phyloP scores from a whole-genome alignment of 805 yeast species.

The Zygosaccharomyces bailii region DNA sequence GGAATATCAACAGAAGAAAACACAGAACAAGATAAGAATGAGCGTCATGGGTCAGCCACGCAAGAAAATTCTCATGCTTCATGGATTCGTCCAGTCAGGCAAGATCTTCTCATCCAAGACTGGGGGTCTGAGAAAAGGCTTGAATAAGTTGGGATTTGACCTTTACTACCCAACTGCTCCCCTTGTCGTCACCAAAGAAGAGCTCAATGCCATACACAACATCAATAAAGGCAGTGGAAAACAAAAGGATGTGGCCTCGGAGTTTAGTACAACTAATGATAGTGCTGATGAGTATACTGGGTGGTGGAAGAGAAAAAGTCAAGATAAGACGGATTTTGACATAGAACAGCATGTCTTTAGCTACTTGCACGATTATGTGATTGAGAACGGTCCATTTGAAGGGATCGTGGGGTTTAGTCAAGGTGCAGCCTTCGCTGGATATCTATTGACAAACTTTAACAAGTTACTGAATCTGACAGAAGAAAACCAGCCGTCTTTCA shows the following conservation, averaged over 20 bases:
- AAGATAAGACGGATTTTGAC: constrained; percentile 36
- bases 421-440: constrained; percentile 80
- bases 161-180: constrained; percentile 77
- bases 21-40: neutral
- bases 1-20: neutral
- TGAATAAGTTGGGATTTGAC: constrained; percentile 58
- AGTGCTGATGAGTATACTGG: constrained; percentile 40
- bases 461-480: constrained; percentile 38
- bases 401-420: constrained; percentile 91
- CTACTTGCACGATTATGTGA: constrained; percentile 43
- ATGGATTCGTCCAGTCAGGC: constrained; percentile 87
- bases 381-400: constrained; percentile 66
- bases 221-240: neutral
- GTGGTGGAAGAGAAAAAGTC: constrained; percentile 59
- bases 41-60: neutral
- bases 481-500: constrained; percentile 45
- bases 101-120: constrained; percentile 76
- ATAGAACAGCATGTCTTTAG: constrained; percentile 38
- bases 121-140: constrained; percentile 75
- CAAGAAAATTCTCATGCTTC: constrained; percentile 70
- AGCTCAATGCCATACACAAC: constrained; percentile 35
- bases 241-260: constrained; percentile 39
- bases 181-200: constrained; percentile 52
- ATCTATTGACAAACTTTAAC: constrained; percentile 55
- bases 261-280: constrained; percentile 31